These are phyloP conservation scores for Saccharomyces jurei DNA, from an alignment of 805 yeast species.

Conservation along the genomic window DNA sequence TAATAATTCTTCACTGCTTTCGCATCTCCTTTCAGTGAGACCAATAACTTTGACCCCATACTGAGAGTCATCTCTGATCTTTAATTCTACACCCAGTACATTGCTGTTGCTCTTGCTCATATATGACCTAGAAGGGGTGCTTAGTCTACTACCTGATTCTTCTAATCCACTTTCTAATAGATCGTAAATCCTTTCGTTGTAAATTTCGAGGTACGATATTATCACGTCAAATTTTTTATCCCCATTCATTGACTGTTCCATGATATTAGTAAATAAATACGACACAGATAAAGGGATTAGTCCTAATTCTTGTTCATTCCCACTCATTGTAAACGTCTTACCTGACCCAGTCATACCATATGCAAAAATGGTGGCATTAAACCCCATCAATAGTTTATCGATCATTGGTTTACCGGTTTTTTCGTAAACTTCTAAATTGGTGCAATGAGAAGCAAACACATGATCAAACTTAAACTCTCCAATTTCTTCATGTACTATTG, in stretches of 20 bases:
- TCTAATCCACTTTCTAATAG: slow-evolving; percentile 37
- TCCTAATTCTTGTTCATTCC: slow-evolving; percentile 55
- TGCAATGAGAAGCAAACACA: slow-evolving; percentile 52
- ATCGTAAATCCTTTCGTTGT: slow-evolving; percentile 81
- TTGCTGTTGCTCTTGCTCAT: slow-evolving; percentile 3
- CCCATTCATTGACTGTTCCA: slow-evolving; percentile 15
- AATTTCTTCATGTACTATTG: slow-evolving; percentile 47
- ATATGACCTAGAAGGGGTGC: slow-evolving; percentile 10
- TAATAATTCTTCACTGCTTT: slow-evolving; percentile 51
- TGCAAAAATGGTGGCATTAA: slow-evolving; percentile 83
- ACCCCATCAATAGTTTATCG: slow-evolving; percentile 58
- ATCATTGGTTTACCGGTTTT: slow-evolving; percentile 46
- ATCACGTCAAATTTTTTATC: slow-evolving; percentile 37
- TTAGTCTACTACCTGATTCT: background rate
- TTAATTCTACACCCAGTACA: slow-evolving; percentile 43
- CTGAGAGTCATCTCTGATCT: slow-evolving; percentile 66
- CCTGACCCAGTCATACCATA: slow-evolving; percentile 95
- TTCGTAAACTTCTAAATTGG: slow-evolving; percentile 56
- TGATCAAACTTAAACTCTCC: slow-evolving; percentile 71
- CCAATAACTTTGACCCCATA: slow-evolving; percentile 74
- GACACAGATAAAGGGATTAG: slow-evolving; percentile 61
- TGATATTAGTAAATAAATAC: slow-evolving; percentile 39
- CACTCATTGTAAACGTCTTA: slow-evolving; percentile 82
- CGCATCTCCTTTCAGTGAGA: slow-evolving; percentile 52
- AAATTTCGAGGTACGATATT: slow-evolving; percentile 76